phyloP scores from a whole-genome alignment of 2,329 filamentous ascomycete species.

The Aspergillus tubingensis region DNA sequence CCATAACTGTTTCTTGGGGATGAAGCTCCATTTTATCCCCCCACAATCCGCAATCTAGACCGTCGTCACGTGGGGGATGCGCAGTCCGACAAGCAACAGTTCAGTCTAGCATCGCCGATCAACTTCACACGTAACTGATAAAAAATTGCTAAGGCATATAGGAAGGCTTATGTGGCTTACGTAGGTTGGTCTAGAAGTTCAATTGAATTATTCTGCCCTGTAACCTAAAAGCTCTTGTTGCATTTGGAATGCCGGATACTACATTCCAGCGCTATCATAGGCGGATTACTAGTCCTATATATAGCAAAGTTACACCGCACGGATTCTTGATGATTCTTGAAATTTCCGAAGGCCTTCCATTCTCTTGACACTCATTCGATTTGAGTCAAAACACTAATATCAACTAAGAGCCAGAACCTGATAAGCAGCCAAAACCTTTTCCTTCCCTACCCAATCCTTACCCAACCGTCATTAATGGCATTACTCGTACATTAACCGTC shows the following conservation, averaged over 20 bases:
- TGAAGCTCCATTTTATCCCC: conserved; percentile 12
- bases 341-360: not conserved
- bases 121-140: not conserved
- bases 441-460: not conserved
- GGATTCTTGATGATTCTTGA: not conserved
- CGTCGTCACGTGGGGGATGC: conserved; percentile 17
- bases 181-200: not conserved
- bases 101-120: not conserved
- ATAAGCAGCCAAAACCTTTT: not conserved
- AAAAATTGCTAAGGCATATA: too few species aligned
- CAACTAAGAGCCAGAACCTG: not conserved
- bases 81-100: not conserved
- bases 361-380: not conserved
- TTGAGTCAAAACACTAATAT: not conserved
- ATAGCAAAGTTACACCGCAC: not conserved
- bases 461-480: conserved; percentile 17
- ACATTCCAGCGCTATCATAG: not conserved
- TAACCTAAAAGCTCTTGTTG: not conserved
- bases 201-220: not conserved
- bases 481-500: conserved; percentile 20
- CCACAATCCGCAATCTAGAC: conserved; percentile 19
- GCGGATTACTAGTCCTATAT: not conserved
- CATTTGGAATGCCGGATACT: not conserved
- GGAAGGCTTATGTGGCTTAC: too few species aligned
- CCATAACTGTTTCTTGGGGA: conserved; percentile 7